A percentile compares a stretch with the other conserved stretches of the same genome.
Evolutionary conservation across 306 rosid genomes (phyloP).

Genomic region (Mucuna pruriens): DNA sequence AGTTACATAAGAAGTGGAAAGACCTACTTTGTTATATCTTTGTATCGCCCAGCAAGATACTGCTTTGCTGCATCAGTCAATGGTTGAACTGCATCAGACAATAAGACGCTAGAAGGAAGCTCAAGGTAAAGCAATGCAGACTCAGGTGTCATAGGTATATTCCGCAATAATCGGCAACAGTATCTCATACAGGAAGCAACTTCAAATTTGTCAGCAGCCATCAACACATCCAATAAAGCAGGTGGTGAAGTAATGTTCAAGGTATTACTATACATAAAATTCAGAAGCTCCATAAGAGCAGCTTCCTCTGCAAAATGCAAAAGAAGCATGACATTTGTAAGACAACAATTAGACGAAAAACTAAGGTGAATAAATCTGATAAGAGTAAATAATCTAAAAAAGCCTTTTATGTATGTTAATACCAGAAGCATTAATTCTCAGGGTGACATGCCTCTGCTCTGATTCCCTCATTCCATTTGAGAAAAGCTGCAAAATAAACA

Average conservation of each 20-base stretch:
- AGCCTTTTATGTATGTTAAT: conserved; percentile 1
- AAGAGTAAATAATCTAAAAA: not conserved
- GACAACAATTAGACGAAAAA: conserved; percentile 24
- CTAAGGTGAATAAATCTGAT: not conserved
- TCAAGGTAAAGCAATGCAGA: conserved; percentile 95
- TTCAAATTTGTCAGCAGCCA: conserved; percentile 98
- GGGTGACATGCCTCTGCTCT: conserved; percentile 84
- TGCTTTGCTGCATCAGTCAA: conserved; percentile 93
- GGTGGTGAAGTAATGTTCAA: conserved; percentile 65
- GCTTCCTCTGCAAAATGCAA: conserved; percentile 80
- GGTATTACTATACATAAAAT: conserved; percentile 82
- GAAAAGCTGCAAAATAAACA: conserved; percentile 63
- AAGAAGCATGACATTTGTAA: conserved; percentile 27
- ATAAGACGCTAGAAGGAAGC: conserved; percentile 89
- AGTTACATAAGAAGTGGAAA: not conserved
- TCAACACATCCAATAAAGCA: conserved; percentile 82
- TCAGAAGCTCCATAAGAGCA: conserved; percentile 90
- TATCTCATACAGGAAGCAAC: conserved; percentile 95
- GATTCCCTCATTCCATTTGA: conserved; percentile 99
- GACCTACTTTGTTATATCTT: conserved; percentile 83
- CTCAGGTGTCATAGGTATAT: conserved; percentile 85
- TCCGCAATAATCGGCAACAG: conserved; percentile 76
- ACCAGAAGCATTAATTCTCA: conserved; percentile 84
- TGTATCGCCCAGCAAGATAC: conserved; percentile 80
- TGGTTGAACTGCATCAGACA: conserved; percentile 94